These are phyloP conservation scores for Omphalotus olearius DNA, from an alignment of 1,284 basidiomycete genomes.

Conservation along the genomic window DNA sequence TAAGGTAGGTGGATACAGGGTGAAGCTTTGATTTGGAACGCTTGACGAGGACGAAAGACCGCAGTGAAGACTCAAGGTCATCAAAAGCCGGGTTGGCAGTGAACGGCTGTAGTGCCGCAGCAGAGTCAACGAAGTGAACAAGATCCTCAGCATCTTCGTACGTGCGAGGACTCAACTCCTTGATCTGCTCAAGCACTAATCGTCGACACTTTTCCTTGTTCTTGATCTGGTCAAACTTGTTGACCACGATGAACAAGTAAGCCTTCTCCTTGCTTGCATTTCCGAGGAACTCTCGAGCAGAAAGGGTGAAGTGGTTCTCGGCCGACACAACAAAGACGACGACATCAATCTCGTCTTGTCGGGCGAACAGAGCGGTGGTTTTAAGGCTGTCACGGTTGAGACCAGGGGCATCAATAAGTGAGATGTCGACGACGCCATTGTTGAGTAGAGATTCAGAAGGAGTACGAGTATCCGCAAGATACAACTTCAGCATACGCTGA, in stretches of 20 bases:
- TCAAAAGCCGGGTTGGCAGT: constrained; percentile 74
- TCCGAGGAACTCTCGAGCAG: constrained; percentile 91
- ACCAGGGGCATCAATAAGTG: constrained; percentile 97
- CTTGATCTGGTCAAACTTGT: constrained; percentile 95
- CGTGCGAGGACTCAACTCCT: constrained; percentile 86
- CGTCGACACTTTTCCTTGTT: constrained; percentile 94
- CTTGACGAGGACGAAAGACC: constrained; percentile 95
- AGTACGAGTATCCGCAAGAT: constrained; percentile 73
- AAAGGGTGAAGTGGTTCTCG: constrained; percentile 98
- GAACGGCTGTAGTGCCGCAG: constrained; percentile 58
- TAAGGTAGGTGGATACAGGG: constrained; percentile 92
- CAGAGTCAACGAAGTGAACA: constrained; percentile 98
- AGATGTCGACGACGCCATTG: constrained; percentile 97
- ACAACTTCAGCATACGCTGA: constrained; percentile 78
- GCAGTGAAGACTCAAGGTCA: constrained; percentile 86
- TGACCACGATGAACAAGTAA: constrained; percentile 97
- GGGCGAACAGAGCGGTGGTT: constrained; percentile 94
- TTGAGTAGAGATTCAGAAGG: constrained; percentile 83
- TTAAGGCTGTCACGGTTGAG: constrained; percentile 95
- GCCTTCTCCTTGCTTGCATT: constrained; percentile 97
- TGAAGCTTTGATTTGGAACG: constrained; percentile 94
- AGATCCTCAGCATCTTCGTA: constrained; percentile 91
- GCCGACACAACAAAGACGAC: constrained; percentile 98
- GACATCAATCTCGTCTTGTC: constrained; percentile 98
- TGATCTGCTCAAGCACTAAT: constrained; percentile 92